These are phyloP conservation scores for Bruguiera hainesii DNA, from an alignment of 441 rosid genomes.

Conservation along the genomic window DNA sequence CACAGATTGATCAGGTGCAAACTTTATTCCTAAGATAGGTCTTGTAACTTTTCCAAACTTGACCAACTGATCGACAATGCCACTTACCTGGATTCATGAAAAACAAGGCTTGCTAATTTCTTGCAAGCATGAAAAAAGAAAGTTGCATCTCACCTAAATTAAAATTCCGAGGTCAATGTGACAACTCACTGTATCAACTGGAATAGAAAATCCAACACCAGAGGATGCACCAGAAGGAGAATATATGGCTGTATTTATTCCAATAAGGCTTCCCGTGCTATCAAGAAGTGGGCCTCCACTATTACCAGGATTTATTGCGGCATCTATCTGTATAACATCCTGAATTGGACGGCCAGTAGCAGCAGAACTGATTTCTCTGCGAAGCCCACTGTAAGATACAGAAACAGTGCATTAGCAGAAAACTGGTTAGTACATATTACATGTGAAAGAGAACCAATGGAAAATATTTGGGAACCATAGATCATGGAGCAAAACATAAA, in stretches of 20 bases:
- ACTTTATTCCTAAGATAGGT: constrained; percentile 93
- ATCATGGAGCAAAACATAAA: neutral
- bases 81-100: constrained; percentile 60
- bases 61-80: constrained; percentile 90
- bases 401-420: constrained; percentile 19
- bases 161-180: neutral
- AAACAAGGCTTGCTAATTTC: constrained; percentile 10
- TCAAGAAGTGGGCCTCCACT: constrained; percentile 98
- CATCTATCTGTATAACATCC: constrained; percentile 98
- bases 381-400: constrained; percentile 62
- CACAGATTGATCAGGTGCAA: constrained; percentile 98
- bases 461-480: too few species aligned
- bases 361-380: constrained; percentile 97
- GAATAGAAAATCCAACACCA: constrained; percentile 97
- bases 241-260: constrained; percentile 94
- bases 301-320: constrained; percentile 97
- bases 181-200: constrained; percentile 91
- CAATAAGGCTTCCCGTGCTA: constrained; percentile 88
- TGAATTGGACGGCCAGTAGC: constrained; percentile 99
- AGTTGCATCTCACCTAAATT: neutral
- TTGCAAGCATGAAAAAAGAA: constrained; percentile 6
- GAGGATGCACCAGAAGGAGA: constrained; percentile 99
- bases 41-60: constrained; percentile 87
- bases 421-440: neutral
- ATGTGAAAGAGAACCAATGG: neutral